A percentile compares a stretch with the other conserved stretches of the same genome.
Conservation (phyloP, 2,329 filamentous ascomycete species). For the Pestalotiopsis sp. region DNA sequence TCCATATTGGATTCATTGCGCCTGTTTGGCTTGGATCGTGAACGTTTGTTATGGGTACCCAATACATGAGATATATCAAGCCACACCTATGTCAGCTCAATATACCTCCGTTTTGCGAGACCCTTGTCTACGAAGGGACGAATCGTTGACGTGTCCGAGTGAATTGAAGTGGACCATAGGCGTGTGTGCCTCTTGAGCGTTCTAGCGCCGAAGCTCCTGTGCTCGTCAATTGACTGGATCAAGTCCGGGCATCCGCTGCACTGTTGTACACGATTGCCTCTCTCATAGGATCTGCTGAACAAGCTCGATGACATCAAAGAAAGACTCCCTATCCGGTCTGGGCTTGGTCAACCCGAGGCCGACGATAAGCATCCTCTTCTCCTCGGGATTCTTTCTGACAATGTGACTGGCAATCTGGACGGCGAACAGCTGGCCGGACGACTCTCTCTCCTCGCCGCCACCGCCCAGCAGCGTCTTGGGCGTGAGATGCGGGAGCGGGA, state of each 20-base stretch:
- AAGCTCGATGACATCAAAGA: slow-evolving; percentile 67
- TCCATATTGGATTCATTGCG: too few relatives aligned
- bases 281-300: slow-evolving; percentile 56
- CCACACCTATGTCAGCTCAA: too few relatives aligned
- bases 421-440: slow-evolving; percentile 83
- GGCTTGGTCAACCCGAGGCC: slow-evolving; percentile 59
- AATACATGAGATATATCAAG: too few relatives aligned
- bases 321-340: slow-evolving; percentile 54
- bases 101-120: too few relatives aligned
- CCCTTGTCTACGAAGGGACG: too few relatives aligned
- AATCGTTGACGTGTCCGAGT: too few relatives aligned
- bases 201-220: too few relatives aligned
- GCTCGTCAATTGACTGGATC: too few relatives aligned
- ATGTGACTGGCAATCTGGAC: slow-evolving; percentile 86
- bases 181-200: too few relatives aligned
- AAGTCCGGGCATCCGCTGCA: neutral
- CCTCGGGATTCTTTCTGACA: slow-evolving; percentile 67
- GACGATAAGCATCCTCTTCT: slow-evolving; percentile 61
- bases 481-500: slow-evolving; percentile 81
- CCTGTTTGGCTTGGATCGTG: too few relatives aligned
- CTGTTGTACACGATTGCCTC: neutral
- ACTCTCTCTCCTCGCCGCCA: slow-evolving; percentile 77
- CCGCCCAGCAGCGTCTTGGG: slow-evolving; percentile 86
- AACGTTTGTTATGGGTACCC: too few relatives aligned
- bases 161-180: too few relatives aligned